These are phyloP conservation scores for Trametes cubensis DNA, from an alignment of 768 basidiomycete genomes.

Conservation along the genomic window DNA sequence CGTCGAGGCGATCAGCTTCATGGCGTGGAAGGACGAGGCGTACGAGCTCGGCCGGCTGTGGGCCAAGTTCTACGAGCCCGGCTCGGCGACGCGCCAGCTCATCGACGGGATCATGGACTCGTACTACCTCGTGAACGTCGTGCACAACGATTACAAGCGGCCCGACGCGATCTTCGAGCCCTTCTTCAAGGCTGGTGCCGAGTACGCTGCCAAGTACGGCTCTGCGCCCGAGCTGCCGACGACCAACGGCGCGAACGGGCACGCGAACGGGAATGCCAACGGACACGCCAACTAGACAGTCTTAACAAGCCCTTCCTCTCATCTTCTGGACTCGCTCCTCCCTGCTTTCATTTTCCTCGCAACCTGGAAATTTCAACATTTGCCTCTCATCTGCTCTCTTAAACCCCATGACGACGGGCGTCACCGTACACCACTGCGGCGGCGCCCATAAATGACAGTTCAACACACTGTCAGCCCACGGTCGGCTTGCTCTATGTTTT, in stretches of 20 bases:
- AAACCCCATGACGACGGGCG: constrained; percentile 11
- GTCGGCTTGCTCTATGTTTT: constrained; percentile 37
- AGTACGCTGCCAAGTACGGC: constrained; percentile 46
- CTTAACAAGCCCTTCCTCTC: constrained; percentile 18
- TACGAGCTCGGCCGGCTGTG: constrained; percentile 91
- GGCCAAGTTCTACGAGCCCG: constrained; percentile 83
- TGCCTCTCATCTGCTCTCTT: neutral
- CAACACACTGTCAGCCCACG: constrained; percentile 29
- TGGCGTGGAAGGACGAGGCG: constrained; percentile 99
- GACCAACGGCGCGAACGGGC: constrained; percentile 37
- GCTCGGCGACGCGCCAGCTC: constrained; percentile 72
- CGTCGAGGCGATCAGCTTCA: constrained; percentile 96
- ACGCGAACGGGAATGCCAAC: constrained; percentile 25
- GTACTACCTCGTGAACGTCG: constrained; percentile 89
- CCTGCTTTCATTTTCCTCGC: constrained; percentile 4
- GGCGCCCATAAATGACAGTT: constrained; percentile 20
- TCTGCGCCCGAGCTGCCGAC: constrained; percentile 41
- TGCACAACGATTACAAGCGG: constrained; percentile 94
- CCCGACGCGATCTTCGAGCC: constrained; percentile 83
- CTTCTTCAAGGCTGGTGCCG: constrained; percentile 76
- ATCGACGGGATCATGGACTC: constrained; percentile 80
- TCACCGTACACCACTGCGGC: constrained; percentile 9
- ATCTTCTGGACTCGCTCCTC: constrained; percentile 15
- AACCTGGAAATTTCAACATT: constrained; percentile 27
- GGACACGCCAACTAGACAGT: constrained; percentile 20